phyloP scores from a whole-genome alignment of 352 stramenopile genomes.

The Globisporangium radiosum region DNA sequence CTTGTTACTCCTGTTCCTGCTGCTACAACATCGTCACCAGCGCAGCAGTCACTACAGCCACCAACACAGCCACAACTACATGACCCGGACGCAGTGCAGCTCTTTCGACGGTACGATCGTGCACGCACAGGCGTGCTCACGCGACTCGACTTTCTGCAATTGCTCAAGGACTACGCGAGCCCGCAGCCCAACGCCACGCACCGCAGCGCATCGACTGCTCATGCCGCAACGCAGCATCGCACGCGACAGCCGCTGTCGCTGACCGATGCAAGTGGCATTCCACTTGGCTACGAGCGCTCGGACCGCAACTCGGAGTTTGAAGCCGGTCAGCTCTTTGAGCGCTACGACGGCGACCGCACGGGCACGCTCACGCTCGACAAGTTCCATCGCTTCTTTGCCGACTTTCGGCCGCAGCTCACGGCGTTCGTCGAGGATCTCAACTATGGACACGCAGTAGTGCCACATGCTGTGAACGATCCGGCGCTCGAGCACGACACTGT shows the following conservation, averaged over 20 bases:
- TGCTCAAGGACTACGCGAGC: conserved; percentile 60
- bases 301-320: conserved; percentile 81
- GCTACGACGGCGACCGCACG: conserved; percentile 57
- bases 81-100: conserved; percentile 66
- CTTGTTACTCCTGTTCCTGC: too few species aligned
- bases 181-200: neutral
- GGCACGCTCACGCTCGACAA: conserved; percentile 54
- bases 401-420: conserved; percentile 61
- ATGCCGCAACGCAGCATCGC: neutral
- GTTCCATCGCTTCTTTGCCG: conserved; percentile 65
- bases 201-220: neutral
- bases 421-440: conserved; percentile 32
- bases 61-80: conserved; percentile 7
- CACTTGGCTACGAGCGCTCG: conserved; percentile 63
- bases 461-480: too few species aligned
- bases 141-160: conserved; percentile 58
- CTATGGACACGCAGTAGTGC: neutral
- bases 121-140: conserved; percentile 44
- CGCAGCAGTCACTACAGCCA: conserved; percentile 24
- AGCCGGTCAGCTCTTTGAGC: conserved; percentile 75
- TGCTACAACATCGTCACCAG: conserved; percentile 9
- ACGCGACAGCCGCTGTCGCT: conserved; percentile 43
- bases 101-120: conserved; percentile 76
- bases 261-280: conserved; percentile 55
- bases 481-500: too few species aligned